Conservation (phyloP, 768 basidiomycete genomes). For the Xerocomus brunneocitrinus region DNA sequence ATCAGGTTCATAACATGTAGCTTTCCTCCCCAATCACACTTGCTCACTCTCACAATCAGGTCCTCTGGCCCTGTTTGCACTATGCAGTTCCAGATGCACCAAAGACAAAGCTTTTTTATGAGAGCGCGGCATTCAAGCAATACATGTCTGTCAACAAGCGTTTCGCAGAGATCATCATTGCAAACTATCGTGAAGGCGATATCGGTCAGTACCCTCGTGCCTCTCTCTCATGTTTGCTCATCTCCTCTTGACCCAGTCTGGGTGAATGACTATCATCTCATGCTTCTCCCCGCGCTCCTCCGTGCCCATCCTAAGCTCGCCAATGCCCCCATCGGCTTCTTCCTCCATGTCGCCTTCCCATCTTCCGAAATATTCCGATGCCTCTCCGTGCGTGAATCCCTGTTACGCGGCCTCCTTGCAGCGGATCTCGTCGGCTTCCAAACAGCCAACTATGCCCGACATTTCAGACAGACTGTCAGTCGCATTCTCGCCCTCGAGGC, state of each 20-base stretch:
- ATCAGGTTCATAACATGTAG: constrained; percentile 47
- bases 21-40: not conserved
- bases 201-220: constrained; percentile 34
- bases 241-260: constrained; percentile 47
- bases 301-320: constrained; percentile 52
- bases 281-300: constrained; percentile 85
- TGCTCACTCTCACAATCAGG: constrained; percentile 28
- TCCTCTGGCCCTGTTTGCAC: constrained; percentile 85
- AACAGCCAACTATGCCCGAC: constrained; percentile 76
- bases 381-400: constrained; percentile 68
- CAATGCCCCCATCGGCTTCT: constrained; percentile 63
- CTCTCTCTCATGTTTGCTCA: constrained; percentile 6
- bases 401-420: constrained; percentile 85
- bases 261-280: constrained; percentile 96
- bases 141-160: not conserved
- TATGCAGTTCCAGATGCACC: constrained; percentile 86
- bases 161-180: constrained; percentile 51
- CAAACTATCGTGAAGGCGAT: constrained; percentile 82
- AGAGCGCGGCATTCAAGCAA: constrained; percentile 50
- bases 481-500: constrained; percentile 79
- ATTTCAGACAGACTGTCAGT: constrained; percentile 80
- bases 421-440: constrained; percentile 95
- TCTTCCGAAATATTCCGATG: constrained; percentile 94
- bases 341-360: constrained; percentile 96
- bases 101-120: constrained; percentile 77